A percentile compares a stretch with the other conserved stretches of the same genome.
Evolutionary conservation across 768 basidiomycete species (phyloP).

Genomic region (Austroboletus festivus): DNA sequence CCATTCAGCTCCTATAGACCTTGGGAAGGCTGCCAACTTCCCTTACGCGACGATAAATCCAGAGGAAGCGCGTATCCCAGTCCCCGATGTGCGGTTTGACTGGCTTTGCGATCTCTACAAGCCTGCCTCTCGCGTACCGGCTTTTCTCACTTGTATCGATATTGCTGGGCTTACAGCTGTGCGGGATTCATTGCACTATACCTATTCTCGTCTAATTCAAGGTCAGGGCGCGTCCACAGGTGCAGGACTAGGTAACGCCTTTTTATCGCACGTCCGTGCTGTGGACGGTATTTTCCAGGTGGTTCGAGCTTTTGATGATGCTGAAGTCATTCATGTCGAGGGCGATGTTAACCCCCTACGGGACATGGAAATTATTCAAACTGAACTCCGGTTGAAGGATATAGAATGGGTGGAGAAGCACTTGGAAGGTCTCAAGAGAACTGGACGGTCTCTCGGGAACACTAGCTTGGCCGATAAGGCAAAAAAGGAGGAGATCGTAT

Average conservation of each 20-base stretch:
- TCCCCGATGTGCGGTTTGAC: constrained; percentile 91
- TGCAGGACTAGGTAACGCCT: constrained; percentile 95
- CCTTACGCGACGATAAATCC: constrained; percentile 94
- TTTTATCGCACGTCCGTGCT: constrained; percentile 95
- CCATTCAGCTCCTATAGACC: constrained; percentile 44
- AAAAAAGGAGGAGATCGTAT: constrained; percentile 91
- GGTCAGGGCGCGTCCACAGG: constrained; percentile 91
- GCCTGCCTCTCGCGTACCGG: constrained; percentile 82
- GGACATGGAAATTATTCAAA: constrained; percentile 97
- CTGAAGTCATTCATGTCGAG: constrained; percentile 99
- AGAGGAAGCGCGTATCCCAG: constrained; percentile 93
- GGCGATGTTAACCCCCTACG: constrained; percentile 94
- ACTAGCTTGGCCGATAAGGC: constrained; percentile 88
- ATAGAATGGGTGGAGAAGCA: constrained; percentile 98
- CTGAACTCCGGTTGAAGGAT: constrained; percentile 92
- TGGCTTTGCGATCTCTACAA: constrained; percentile 94
- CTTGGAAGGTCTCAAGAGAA: constrained; percentile 74
- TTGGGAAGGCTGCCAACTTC: constrained; percentile 95
- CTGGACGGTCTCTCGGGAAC: constrained; percentile 67
- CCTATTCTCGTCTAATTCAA: constrained; percentile 16
- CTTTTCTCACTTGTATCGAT: constrained; percentile 96
- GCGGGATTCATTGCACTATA: constrained; percentile 26
- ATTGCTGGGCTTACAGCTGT: constrained; percentile 97
- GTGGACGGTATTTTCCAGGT: constrained; percentile 99
- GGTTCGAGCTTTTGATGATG: constrained; percentile 96